Base-by-base conservation (phyloP, 2,329 filamentous ascomycete species). In the Claviceps sp. region DNA sequence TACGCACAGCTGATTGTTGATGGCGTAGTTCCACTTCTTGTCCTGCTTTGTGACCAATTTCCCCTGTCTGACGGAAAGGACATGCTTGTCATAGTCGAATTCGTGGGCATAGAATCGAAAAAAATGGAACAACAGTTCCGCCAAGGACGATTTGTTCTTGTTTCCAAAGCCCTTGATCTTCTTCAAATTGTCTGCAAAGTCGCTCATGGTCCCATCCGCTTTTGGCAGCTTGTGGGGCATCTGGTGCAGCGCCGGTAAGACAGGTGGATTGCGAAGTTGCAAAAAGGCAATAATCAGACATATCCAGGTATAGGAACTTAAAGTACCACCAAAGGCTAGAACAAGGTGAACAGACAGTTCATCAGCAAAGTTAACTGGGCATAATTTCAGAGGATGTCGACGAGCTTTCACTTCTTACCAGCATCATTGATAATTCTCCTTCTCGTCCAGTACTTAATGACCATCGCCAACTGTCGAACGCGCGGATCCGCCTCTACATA, bases 241-340 rank as follows among this genome's bases (percentile, higher is more conserved):
- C 62, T 89, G 84, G 64, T 97, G 93, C 37, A 98, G 74, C 16
- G 87, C 82, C 4, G 93, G 93, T 22, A 98, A 70, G 51, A 98
- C 80, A 0, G 91, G 87, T 16, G 89, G 87, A 54, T 85, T 77
- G 60, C 89, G 82, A 49, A 89, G 85, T 69, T 98, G 93, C 26
- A 98, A 77, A 63, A 97, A 98, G 59, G 89, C 94, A 64, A 98
- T 85, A 59, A 97, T 95, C 76, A 98, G 81, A 68, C 93, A 98
- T 65, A 97, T 97, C 93, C 93, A 98, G 22, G 93, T 96, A 65
- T 98, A 98, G 18, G 93, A 98, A 68, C 91, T 97, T 54, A 98
- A 76, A 6, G 93, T 98, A 53, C 89, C 90, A 56, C 93, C 90
- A 64, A 89, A 89, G 54, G 87, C 93, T 94, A 64, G 16, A 37